Percentiles rank a stretch among this genome's conserved stretches.
Conservation (phyloP, 1,139 yeast species). For the Zygosaccharomyces pseudobailii region DNA sequence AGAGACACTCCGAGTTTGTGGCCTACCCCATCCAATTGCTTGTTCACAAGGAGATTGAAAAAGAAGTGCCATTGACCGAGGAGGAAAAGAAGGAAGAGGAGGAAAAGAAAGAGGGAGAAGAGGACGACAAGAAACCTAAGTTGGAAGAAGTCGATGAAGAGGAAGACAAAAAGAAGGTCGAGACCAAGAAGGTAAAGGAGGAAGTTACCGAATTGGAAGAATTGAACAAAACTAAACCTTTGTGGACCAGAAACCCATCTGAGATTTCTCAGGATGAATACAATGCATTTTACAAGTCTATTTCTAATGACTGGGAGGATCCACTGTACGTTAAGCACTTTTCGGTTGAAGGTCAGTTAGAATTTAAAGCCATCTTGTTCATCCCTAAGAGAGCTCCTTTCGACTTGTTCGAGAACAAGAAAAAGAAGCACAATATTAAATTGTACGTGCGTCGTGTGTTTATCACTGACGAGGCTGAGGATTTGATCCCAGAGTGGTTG, state of each 20-base stretch:
- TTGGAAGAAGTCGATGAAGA: conserved; percentile 68
- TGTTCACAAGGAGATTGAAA: conserved; percentile 98
- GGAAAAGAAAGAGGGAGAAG: conserved; percentile 50
- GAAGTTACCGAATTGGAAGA: conserved; percentile 88
- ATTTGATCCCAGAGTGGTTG: conserved; percentile 98
- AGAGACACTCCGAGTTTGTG: conserved; percentile 99
- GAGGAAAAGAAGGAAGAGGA: conserved; percentile 53
- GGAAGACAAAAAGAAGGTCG: conserved; percentile 57
- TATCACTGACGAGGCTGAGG: conserved; percentile 99
- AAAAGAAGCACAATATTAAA: conserved; percentile 99
- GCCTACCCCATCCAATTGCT: conserved; percentile 98
- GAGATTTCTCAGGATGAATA: conserved; percentile 98
- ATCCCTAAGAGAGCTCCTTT: conserved; percentile 99
- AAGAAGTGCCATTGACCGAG: conserved; percentile 78
- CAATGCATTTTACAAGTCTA: conserved; percentile 98
- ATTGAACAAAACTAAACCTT: conserved; percentile 97
- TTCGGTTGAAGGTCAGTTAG: conserved; percentile 99
- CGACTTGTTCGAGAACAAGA: conserved; percentile 93
- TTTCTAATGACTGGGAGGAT: conserved; percentile 99
- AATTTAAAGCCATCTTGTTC: conserved; percentile 95
- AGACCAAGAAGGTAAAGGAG: conserved; percentile 83
- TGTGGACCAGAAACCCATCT: conserved; percentile 99
- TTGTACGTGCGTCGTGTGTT: conserved; percentile 99
- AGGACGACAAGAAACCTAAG: conserved; percentile 57
- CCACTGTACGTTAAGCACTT: conserved; percentile 99